Evolutionary conservation across 2,329 filamentous ascomycete genomes (phyloP).

Genomic region (Aspergillus ochraceoroseus): DNA sequence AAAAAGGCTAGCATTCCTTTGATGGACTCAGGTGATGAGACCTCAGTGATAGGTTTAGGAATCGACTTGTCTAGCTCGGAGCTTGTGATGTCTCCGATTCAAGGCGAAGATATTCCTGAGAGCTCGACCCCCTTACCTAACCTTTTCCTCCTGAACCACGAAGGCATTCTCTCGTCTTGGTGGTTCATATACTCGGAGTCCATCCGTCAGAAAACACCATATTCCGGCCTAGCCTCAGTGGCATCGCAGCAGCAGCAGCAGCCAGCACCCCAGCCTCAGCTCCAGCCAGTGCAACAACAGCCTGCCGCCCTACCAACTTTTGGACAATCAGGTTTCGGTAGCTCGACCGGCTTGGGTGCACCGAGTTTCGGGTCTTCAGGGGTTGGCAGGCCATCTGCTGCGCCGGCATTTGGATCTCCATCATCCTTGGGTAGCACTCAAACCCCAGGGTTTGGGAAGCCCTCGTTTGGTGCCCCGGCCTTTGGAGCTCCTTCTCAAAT

Average conservation of each 20-base stretch:
- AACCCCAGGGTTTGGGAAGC: slow-evolving; percentile 27
- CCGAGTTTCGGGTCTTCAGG: slow-evolving; percentile 30
- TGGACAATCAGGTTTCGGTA: slow-evolving; percentile 18
- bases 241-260: slow-evolving; percentile 14
- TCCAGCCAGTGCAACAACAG: slow-evolving; percentile 14
- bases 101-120: slow-evolving; percentile 69
- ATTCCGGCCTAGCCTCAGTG: slow-evolving; percentile 60
- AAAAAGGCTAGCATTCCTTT: slow-evolving; percentile 76
- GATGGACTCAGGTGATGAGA: slow-evolving; percentile 61
- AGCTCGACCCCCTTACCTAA: slow-evolving; percentile 77
- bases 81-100: slow-evolving; percentile 71
- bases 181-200: slow-evolving; percentile 90
- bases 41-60: slow-evolving; percentile 70
- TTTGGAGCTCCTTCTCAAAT: slow-evolving; percentile 35
- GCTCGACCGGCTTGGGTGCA: slow-evolving; percentile 26
- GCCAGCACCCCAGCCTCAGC: slow-evolving; percentile 18
- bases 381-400: slow-evolving; percentile 24
- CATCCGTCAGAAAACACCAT: slow-evolving; percentile 67
- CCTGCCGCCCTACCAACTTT: slow-evolving; percentile 14
- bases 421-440: slow-evolving; percentile 25
- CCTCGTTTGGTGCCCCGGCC: slow-evolving; percentile 36
- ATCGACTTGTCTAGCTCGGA: slow-evolving; percentile 81
- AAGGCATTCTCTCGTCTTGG: slow-evolving; percentile 80
- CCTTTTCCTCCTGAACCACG: slow-evolving; percentile 79
- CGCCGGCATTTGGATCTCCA: slow-evolving; percentile 28